A percentile compares a stretch with the other conserved stretches of the same genome.
Evolutionary conservation across 2,329 filamentous ascomycete genomes (phyloP).

Genomic region (Elsinoe batatas): DNA sequence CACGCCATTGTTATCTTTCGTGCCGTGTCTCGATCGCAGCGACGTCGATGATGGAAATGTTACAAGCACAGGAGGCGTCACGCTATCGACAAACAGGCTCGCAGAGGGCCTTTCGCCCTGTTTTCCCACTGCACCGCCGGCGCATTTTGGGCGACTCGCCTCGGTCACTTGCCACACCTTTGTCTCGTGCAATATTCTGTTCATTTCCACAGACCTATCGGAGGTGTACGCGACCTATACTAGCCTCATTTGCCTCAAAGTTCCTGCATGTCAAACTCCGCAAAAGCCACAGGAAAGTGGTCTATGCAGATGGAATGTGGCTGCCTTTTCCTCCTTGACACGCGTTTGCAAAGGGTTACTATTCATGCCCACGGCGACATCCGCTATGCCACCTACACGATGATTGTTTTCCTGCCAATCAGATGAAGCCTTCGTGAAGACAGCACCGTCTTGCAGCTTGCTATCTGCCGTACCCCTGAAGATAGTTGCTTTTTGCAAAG

Average conservation of each 20-base stretch:
- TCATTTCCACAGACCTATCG: not conserved
- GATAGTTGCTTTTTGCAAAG: too few species aligned
- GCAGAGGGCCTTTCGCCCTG: not conserved
- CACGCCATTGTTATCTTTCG: not conserved
- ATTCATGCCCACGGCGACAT: not conserved
- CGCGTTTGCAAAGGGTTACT: too few species aligned
- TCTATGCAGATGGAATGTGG: not conserved
- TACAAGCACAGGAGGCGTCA: conserved; percentile 2
- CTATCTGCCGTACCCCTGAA: too few species aligned
- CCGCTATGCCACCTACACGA: not conserved
- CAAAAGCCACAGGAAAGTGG: conserved; percentile 5
- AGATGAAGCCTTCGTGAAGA: too few species aligned
- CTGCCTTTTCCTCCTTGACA: not conserved
- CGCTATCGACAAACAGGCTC: not conserved
- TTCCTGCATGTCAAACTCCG: not conserved
- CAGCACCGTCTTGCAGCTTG: too few species aligned
- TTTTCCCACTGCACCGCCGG: not conserved
- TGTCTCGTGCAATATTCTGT: not conserved
- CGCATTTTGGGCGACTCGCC: not conserved
- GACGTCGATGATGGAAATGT: conserved; percentile 2
- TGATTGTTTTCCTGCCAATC: too few species aligned
- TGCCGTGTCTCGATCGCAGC: not conserved
- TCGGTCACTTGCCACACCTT: not conserved
- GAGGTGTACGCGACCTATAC: not conserved
- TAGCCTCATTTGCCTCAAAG: not conserved